Conservation (phyloP, 805 yeast genomes). For the Priceomyces melissophilus region DNA sequence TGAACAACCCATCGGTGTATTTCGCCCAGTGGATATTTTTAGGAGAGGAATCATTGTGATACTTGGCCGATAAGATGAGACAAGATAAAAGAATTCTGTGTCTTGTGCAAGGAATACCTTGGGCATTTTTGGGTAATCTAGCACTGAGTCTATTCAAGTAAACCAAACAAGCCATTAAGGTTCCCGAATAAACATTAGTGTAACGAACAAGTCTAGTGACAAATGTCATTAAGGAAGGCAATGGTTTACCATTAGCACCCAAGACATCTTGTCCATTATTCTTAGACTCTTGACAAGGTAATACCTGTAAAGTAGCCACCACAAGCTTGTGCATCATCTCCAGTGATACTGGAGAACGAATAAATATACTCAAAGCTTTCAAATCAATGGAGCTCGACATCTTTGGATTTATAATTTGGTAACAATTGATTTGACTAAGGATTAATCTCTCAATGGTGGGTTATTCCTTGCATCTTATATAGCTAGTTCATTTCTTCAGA, state of each 20-base stretch:
- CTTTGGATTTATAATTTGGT: neutral
- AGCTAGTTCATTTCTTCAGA: neutral
- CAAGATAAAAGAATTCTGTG: constrained; percentile 76
- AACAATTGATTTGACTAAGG: too few relatives aligned
- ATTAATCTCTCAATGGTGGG: too few relatives aligned
- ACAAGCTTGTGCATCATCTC: constrained; percentile 73
- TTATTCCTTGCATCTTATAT: neutral
- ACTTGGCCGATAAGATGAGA: constrained; percentile 67
- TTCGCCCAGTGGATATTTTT: constrained; percentile 77
- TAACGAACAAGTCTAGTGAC: constrained; percentile 67
- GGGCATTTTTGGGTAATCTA: constrained; percentile 66
- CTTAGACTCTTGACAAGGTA: constrained; percentile 54
- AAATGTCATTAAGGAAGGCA: constrained; percentile 73
- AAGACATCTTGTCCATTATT: constrained; percentile 17
- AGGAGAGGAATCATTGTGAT: constrained; percentile 75
- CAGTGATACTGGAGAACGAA: constrained; percentile 66
- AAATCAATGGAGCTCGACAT: constrained; percentile 21
- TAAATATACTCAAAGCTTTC: constrained; percentile 56
- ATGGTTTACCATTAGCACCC: constrained; percentile 29
- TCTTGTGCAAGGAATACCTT: constrained; percentile 75
- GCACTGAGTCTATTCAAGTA: constrained; percentile 60
- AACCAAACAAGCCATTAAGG: constrained; percentile 68
- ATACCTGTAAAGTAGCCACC: constrained; percentile 60
- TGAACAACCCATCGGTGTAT: constrained; percentile 72
- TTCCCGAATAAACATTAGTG: constrained; percentile 79